These are phyloP conservation scores for Camellia sinensis DNA, from an alignment of 148 eudicot genomes.

Conservation along the genomic window DNA sequence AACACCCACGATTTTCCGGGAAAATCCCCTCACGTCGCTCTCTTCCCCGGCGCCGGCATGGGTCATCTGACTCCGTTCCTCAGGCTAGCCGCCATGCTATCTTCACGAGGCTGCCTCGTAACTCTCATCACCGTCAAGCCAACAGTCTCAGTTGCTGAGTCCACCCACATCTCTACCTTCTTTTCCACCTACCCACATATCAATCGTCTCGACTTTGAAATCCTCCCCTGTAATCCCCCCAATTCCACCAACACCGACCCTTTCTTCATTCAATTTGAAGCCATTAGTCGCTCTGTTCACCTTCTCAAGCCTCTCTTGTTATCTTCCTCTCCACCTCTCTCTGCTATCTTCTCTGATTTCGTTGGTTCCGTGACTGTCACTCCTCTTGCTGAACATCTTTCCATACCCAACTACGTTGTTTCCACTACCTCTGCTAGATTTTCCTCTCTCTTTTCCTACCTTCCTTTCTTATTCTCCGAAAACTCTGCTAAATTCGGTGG, in stretches of 20 bases:
- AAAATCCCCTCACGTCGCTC: slow-evolving; percentile 40
- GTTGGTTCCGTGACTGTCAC: slow-evolving; percentile 14
- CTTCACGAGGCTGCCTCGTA: slow-evolving; percentile 26
- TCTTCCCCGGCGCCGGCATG: slow-evolving; percentile 60
- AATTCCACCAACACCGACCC: slow-evolving; percentile 31
- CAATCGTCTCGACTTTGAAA: slow-evolving; percentile 30
- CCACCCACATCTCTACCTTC: slow-evolving; percentile 32
- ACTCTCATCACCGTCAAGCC: slow-evolving; percentile 39
- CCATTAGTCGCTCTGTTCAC: slow-evolving; percentile 35
- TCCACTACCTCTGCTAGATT: slow-evolving; percentile 45
- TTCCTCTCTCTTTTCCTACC: slow-evolving; percentile 24
- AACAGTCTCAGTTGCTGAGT: slow-evolving; percentile 39
- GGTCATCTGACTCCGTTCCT: slow-evolving; percentile 70
- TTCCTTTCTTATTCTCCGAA: slow-evolving; percentile 19
- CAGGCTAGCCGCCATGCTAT: slow-evolving; percentile 45
- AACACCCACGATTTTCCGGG: background rate
- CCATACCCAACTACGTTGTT: slow-evolving; percentile 26
- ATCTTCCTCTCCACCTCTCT: slow-evolving; percentile 36
- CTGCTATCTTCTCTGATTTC: slow-evolving; percentile 40
- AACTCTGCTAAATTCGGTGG: background rate
- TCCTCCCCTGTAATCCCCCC: slow-evolving; percentile 21
- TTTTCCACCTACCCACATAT: slow-evolving; percentile 36
- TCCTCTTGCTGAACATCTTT: slow-evolving; percentile 16
- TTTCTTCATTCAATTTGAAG: slow-evolving; percentile 35
- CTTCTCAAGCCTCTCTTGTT: slow-evolving; percentile 29